These are phyloP conservation scores for Pouteria campechiana DNA, from an alignment of 179 eudicot species.

Conservation along the genomic window DNA sequence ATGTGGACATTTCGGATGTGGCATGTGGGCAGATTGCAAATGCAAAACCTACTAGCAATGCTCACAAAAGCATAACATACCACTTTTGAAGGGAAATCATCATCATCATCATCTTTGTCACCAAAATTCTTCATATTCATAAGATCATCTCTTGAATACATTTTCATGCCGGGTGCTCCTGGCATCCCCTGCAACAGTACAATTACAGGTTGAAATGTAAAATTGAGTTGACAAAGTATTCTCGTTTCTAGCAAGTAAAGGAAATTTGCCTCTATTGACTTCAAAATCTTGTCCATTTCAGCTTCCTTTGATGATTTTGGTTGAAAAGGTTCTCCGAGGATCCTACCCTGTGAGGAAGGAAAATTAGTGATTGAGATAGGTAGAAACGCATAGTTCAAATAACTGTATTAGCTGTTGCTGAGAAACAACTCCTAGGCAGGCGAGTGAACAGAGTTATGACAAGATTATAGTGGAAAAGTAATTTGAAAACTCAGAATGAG, in stretches of 20 bases:
- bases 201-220: too few relatives aligned
- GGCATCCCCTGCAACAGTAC: constrained; percentile 65
- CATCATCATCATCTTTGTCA: constrained; percentile 58
- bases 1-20: too few relatives aligned
- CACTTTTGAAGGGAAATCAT: constrained; percentile 69
- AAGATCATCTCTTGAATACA: constrained; percentile 91
- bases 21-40: too few relatives aligned
- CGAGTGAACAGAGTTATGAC: too few relatives aligned
- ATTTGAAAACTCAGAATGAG: too few relatives aligned
- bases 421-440: too few relatives aligned
- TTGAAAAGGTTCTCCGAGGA: constrained; percentile 74
- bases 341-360: constrained; percentile 45
- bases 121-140: constrained; percentile 61
- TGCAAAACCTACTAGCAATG: background rate
- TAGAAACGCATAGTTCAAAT: background rate
- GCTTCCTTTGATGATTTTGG: constrained; percentile 80
- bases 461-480: too few relatives aligned
- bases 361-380: background rate
- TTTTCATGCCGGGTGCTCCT: constrained; percentile 95
- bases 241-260: too few relatives aligned
- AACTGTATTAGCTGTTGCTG: too few relatives aligned
- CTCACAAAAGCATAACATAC: constrained; percentile 35
- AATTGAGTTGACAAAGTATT: too few relatives aligned
- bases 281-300: constrained; percentile 86
- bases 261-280: constrained; percentile 75